Evolutionary conservation across 2,329 filamentous ascomycete genomes (phyloP), one percentile per base, ranked within the genome.

Genomic region (Cercospora sp.): DNA sequence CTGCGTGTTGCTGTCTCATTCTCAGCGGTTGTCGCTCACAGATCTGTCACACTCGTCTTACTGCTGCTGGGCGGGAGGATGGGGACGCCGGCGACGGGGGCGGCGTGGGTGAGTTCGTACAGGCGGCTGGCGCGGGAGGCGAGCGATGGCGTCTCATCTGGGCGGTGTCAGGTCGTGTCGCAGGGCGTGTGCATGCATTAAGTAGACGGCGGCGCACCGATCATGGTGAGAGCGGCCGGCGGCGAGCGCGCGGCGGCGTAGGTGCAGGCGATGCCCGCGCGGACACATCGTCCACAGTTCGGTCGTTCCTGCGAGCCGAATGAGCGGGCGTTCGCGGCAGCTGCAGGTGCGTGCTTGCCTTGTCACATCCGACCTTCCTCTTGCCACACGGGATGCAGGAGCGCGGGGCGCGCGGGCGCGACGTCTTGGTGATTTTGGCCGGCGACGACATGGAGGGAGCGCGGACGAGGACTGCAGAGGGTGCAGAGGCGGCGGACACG

Each of bases 281-380:
- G 67, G 26, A 58, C 69, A 61, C 71, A 72, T 69, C 71, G 66
- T 28, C 68, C 67, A 67, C 71, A 72, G 23, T 60, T 63, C 26
- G 71, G 71, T 59, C 70, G 64, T 36, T 59, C 60, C 69, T 71
- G 60, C 28, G 23, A 42, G 51, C 33, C 60, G 23, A n/a, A 31
- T 63, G 48, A 33, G 60, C 60, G 57, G 60, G 45, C 28, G n/a
- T 33, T 20, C 30, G 8, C 18, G 63, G 51, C 28, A 30, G 13
- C 26, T 18, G 33, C 33, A 42, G 23, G 36, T 18, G 23, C 53
- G 53, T 58, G 53, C 42, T 36, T 36, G 67, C 69, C 67, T 70
- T 70, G 60, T 70, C 68, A 58, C 69, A 73, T 1, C 71, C 68
- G 5, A 73, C 69, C 61, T 73, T 73, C 48, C 68, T 66, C 26